Conservation (phyloP, 169 alveolate genomes). For the Miamiensis avidus region DNA sequence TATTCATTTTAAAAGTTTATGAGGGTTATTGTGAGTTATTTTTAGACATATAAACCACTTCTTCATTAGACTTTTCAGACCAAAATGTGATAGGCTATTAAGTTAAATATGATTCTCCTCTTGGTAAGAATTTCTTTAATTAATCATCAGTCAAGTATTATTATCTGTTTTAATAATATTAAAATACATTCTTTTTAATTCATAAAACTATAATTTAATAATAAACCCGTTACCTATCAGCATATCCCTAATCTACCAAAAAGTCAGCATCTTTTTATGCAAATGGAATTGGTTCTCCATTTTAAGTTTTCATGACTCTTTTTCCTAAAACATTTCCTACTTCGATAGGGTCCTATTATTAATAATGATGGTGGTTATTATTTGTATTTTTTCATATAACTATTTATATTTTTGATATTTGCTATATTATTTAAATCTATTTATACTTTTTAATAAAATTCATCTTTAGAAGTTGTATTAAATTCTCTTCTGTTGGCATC, state of each 20-base stretch:
- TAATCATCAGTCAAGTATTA: slow-evolving; percentile 26
- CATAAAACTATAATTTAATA: no score
- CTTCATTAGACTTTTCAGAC: slow-evolving; percentile 30
- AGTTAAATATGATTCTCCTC: slow-evolving; percentile 22
- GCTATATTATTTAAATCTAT: no score
- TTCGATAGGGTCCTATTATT: slow-evolving; percentile 38
- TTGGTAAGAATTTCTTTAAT: slow-evolving; percentile 4
- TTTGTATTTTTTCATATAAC: no score
- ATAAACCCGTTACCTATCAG: slow-evolving; percentile 12
- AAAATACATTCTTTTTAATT: not conserved
- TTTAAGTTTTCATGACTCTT: slow-evolving; percentile 68
- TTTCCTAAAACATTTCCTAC: slow-evolving; percentile 58
- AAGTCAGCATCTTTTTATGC: slow-evolving; percentile 42
- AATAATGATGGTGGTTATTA: not conserved
- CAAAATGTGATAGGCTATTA: slow-evolving; percentile 20
- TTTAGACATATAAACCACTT: slow-evolving; percentile 36
- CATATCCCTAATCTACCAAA: slow-evolving; percentile 53
- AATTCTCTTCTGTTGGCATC: slow-evolving; percentile 42
- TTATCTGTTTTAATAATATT: not conserved
- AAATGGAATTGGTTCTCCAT: slow-evolving; percentile 43
- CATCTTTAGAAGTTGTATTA: slow-evolving; percentile 46
- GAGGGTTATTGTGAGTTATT: slow-evolving; percentile 9
- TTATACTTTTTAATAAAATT: slow-evolving; percentile 30
- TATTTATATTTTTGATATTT: no score
- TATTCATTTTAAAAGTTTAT: slow-evolving; percentile 3